Conservation (phyloP, 345 rosid species). For the Dovyalis caffra region DNA sequence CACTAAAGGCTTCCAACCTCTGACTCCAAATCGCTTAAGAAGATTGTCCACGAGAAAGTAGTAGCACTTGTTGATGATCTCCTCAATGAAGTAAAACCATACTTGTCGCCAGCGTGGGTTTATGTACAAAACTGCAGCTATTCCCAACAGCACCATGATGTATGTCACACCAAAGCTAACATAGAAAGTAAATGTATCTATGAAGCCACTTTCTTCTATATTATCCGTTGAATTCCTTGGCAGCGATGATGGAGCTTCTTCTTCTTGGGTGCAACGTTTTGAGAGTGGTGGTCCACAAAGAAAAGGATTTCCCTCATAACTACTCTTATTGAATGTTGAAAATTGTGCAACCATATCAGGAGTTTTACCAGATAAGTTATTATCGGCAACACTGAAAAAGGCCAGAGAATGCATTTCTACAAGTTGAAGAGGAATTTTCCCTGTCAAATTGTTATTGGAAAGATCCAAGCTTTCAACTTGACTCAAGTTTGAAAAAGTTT, state of each 20-base stretch:
- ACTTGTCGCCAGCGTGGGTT: slow-evolving; percentile 8
- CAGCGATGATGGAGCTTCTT: background rate
- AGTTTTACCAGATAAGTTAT: slow-evolving; percentile 31
- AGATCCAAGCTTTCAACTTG: slow-evolving; percentile 37
- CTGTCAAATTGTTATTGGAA: slow-evolving; percentile 25
- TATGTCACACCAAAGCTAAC: background rate
- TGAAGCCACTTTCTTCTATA: background rate
- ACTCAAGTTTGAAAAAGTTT: slow-evolving; percentile 18
- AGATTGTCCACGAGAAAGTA: slow-evolving; percentile 10
- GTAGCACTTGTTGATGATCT: background rate
- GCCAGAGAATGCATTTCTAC: slow-evolving; percentile 5
- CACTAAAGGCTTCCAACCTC: too few relatives aligned
- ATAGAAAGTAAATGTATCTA: slow-evolving; percentile 6
- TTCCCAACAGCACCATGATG: background rate
- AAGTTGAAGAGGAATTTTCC: slow-evolving; percentile 28
- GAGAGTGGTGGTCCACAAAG: slow-evolving; percentile 28
- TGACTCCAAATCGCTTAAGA: background rate
- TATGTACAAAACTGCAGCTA: slow-evolving; percentile 3
- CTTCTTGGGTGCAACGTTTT: background rate
- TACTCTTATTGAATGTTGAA: slow-evolving; percentile 18
- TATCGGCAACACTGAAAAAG: slow-evolving; percentile 32
- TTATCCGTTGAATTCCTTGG: background rate
- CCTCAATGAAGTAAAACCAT: slow-evolving; percentile 8
- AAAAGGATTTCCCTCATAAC: slow-evolving; percentile 25
- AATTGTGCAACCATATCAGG: slow-evolving; percentile 19